These are phyloP conservation scores for Ustilago tritici DNA, from an alignment of 1,284 basidiomycete genomes.

Conservation along the genomic window DNA sequence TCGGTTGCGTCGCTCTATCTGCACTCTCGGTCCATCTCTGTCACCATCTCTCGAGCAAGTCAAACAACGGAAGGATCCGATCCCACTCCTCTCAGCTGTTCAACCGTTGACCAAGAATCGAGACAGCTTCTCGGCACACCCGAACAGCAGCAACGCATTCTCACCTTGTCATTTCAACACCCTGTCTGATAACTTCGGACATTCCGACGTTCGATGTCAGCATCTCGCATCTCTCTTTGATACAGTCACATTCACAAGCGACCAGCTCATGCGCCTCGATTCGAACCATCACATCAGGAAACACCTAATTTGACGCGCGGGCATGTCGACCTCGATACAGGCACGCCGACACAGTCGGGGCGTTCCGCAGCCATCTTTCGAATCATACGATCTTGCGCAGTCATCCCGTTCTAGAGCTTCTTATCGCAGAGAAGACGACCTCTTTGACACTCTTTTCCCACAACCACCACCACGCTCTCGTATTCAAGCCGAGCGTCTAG, in stretches of 20 bases:
- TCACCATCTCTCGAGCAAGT: not conserved
- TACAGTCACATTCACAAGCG: not conserved
- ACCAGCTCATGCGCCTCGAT: not conserved
- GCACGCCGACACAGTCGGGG: slow-evolving; percentile 18
- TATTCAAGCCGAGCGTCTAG: slow-evolving; percentile 30
- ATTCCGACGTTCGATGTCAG: not conserved
- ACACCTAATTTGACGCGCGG: slow-evolving; percentile 1
- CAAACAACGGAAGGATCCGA: not conserved
- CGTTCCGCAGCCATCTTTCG: slow-evolving; percentile 7
- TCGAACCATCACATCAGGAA: not conserved
- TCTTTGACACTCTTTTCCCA: slow-evolving; percentile 47
- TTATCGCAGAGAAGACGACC: slow-evolving; percentile 19
- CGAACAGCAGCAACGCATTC: no score
- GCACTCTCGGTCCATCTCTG: not conserved
- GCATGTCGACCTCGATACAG: slow-evolving; percentile 30
- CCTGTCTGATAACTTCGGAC: not conserved
- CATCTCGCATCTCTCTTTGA: not conserved
- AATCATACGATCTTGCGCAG: slow-evolving; percentile 32
- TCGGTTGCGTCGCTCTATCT: not conserved
- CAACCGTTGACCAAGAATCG: not conserved
- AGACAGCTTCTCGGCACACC: not conserved
- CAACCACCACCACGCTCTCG: slow-evolving; percentile 44
- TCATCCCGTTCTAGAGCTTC: slow-evolving; percentile 6
- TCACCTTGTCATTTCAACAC: not conserved
- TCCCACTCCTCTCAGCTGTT: not conserved